These are phyloP conservation scores for Boletus hoseneyae DNA, from an alignment of 1,284 basidiomycete genomes.

Conservation along the genomic window DNA sequence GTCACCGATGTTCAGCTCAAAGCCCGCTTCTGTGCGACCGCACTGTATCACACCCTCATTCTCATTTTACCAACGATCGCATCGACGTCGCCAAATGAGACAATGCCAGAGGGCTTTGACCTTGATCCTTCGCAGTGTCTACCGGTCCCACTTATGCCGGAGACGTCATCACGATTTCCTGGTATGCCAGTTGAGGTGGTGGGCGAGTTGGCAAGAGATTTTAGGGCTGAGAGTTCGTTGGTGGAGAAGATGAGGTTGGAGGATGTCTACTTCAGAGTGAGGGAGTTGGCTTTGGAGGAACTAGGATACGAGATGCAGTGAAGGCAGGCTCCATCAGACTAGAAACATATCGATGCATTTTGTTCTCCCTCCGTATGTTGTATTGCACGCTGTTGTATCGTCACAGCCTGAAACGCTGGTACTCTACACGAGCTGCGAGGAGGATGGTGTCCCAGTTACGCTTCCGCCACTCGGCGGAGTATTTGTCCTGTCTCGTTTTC, in stretches of 20 bases:
- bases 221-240: constrained; percentile 52
- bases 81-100: constrained; percentile 29
- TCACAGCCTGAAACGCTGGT: constrained; percentile 38
- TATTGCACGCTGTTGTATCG: background rate
- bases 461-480: constrained; percentile 60
- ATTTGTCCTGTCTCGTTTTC: constrained; percentile 48
- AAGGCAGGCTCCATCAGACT: background rate
- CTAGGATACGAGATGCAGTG: constrained; percentile 31
- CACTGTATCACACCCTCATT: constrained; percentile 61
- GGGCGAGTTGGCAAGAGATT: constrained; percentile 54
- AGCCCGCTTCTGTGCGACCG: constrained; percentile 62
- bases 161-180: constrained; percentile 66
- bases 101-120: constrained; percentile 46
- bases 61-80: constrained; percentile 40
- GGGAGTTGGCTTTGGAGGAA: constrained; percentile 54
- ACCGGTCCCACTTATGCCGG: constrained; percentile 49
- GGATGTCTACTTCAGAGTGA: constrained; percentile 57
- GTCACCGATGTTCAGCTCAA: constrained; percentile 71
- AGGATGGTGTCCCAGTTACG: constrained; percentile 54
- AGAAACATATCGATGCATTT: too few species aligned
- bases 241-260: constrained; percentile 55
- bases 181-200: constrained; percentile 63
- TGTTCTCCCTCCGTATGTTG: too few species aligned
- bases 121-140: constrained; percentile 53
- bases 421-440: constrained; percentile 50